Conservation (phyloP, 1,139 yeast species). For the Petasospora fabianii region DNA sequence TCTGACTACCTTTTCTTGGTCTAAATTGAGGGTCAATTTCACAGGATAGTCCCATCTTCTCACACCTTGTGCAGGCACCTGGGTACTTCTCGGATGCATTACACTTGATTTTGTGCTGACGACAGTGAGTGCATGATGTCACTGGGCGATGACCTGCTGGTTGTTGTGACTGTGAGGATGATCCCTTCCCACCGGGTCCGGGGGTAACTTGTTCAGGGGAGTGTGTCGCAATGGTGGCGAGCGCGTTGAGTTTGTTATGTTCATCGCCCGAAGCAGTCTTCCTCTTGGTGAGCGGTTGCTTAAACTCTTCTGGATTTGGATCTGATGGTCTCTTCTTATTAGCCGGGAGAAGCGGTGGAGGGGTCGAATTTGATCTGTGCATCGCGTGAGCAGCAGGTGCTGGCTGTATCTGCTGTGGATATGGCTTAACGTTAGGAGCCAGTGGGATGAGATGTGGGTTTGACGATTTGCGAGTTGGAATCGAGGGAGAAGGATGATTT, state of each 20-base stretch:
- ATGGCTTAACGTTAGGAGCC: slow-evolving; percentile 7
- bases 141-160: slow-evolving; percentile 72
- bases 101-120: slow-evolving; percentile 92
- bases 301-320: slow-evolving; percentile 1
- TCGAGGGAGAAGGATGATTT: background rate
- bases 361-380: slow-evolving; percentile 13
- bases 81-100: slow-evolving; percentile 87
- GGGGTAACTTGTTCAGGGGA: slow-evolving; percentile 10
- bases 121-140: slow-evolving; percentile 89
- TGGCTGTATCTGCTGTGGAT: slow-evolving; percentile 11
- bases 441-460: slow-evolving; percentile 2
- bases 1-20: slow-evolving; percentile 89
- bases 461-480: background rate
- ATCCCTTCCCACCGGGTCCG: background rate
- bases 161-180: slow-evolving; percentile 10
- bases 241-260: slow-evolving; percentile 18
- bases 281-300: slow-evolving; percentile 4
- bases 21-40: slow-evolving; percentile 89
- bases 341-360: slow-evolving; percentile 16
- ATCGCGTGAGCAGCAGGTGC: slow-evolving; percentile 6
- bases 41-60: slow-evolving; percentile 73
- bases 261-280: slow-evolving; percentile 4
- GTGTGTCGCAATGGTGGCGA: slow-evolving; percentile 17
- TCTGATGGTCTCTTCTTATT: slow-evolving; percentile 19
- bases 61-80: slow-evolving; percentile 78